Conservation (phyloP, 108 stramenopile genomes). For the Skeletonema costatum region DNA sequence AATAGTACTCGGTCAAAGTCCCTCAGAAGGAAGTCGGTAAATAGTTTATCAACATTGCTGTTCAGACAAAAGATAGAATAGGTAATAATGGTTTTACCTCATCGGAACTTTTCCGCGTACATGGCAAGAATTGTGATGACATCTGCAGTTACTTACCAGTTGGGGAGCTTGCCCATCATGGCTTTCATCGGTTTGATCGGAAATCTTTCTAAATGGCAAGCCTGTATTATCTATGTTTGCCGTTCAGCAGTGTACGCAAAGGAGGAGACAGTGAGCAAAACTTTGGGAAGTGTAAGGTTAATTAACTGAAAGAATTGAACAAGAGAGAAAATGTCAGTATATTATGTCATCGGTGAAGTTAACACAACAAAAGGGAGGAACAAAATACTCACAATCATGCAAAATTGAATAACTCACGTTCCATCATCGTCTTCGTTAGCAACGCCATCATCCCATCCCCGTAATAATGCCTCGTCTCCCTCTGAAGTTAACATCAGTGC, state of each 20-base stretch:
- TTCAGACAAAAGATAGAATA: conserved; percentile 25
- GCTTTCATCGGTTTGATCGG: background rate
- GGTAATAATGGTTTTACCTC: conserved; percentile 16
- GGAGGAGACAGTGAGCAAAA: background rate
- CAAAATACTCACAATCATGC: conserved; percentile 8
- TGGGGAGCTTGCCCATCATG: background rate
- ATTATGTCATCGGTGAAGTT: background rate
- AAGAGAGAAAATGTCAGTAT: background rate
- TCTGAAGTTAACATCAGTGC: conserved; percentile 7
- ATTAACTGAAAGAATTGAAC: background rate
- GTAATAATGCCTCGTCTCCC: conserved; percentile 14
- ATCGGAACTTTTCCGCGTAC: background rate
- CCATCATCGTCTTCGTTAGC: conserved; percentile 20
- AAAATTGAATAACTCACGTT: conserved; percentile 16
- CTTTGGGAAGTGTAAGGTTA: background rate
- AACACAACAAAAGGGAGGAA: background rate
- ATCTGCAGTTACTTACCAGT: background rate
- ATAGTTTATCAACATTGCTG: conserved; percentile 15
- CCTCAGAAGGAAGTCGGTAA: conserved; percentile 34
- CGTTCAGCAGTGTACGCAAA: background rate
- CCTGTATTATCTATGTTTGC: background rate
- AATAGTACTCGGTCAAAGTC: background rate
- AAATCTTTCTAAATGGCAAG: background rate
- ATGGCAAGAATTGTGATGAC: background rate
- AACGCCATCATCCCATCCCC: conserved; percentile 26